Evolutionary conservation across 1,284 basidiomycete species (phyloP).

Genomic region (Naganishia cerealis): DNA sequence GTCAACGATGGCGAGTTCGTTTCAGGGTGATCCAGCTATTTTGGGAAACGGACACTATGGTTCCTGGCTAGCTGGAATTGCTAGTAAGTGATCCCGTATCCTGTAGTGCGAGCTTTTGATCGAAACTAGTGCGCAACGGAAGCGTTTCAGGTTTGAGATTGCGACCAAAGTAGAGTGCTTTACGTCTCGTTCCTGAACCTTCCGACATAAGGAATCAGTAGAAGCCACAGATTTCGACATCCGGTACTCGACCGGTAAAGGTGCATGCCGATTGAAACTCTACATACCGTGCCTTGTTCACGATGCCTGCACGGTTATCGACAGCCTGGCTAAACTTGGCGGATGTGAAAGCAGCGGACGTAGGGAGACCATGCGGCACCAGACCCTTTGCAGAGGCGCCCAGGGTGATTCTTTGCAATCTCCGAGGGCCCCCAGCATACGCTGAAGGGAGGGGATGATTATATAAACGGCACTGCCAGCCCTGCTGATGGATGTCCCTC

Average conservation of each 20-base stretch:
- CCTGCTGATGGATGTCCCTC: background rate
- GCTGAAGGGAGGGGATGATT: background rate
- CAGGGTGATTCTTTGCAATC: background rate
- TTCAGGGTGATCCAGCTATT: slow-evolving; percentile 9
- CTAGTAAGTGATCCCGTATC: background rate
- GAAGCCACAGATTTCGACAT: background rate
- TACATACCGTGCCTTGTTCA: background rate
- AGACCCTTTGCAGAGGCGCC: background rate
- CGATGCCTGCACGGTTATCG: background rate
- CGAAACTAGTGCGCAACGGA: slow-evolving; percentile 3
- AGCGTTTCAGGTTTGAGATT: slow-evolving; percentile 18
- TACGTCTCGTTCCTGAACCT: background rate
- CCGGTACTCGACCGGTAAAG: background rate
- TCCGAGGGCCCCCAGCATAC: background rate
- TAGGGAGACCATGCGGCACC: slow-evolving; percentile 14
- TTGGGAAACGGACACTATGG: background rate
- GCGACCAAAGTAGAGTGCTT: background rate
- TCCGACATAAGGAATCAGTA: background rate
- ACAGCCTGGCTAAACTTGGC: background rate
- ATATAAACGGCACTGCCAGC: background rate
- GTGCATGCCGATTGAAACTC: background rate
- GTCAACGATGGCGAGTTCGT: background rate
- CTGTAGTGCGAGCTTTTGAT: background rate
- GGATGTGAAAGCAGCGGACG: background rate
- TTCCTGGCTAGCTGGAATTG: background rate